phyloP scores from a whole-genome alignment of 495 filamentous ascomycete genomes.

The Parathielavia hyrcaniae region DNA sequence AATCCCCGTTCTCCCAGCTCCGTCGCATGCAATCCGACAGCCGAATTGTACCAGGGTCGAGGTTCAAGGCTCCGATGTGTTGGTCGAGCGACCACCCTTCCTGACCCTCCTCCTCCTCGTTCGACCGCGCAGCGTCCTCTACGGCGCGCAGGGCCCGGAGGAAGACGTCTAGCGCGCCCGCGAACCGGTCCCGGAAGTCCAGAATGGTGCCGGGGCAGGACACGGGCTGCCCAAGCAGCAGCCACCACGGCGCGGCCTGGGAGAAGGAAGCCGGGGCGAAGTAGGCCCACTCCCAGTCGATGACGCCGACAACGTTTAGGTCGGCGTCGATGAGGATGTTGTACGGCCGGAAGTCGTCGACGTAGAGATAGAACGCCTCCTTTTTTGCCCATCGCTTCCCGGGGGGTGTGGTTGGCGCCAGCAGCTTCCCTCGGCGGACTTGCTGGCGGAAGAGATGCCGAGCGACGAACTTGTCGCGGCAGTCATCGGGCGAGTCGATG shows the following conservation, averaged over 20 bases:
- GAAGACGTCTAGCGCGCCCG: slow-evolving; percentile 4
- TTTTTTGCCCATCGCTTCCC: not conserved
- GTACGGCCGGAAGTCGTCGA: slow-evolving; percentile 27
- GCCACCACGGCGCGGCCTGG: slow-evolving; percentile 3
- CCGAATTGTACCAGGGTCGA: not conserved
- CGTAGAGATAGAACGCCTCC: slow-evolving; percentile 24
- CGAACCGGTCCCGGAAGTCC: not conserved
- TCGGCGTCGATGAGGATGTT: slow-evolving; percentile 30
- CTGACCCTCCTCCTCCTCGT: not conserved
- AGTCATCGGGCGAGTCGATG: slow-evolving; percentile 32
- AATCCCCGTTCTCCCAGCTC: slow-evolving; percentile 32
- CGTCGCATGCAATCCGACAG: slow-evolving; percentile 26
- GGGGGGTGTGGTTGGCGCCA: too few species aligned
- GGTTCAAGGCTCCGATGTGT: not conserved
- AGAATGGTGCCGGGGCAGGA: not conserved
- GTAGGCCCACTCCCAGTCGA: slow-evolving; percentile 19
- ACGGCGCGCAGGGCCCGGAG: not conserved
- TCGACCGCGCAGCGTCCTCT: not conserved
- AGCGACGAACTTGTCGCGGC: slow-evolving; percentile 36
- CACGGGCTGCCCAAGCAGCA: slow-evolving; percentile 3
- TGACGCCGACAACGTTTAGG: slow-evolving; percentile 8
- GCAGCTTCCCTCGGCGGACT: slow-evolving; percentile 28
- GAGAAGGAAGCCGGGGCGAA: slow-evolving; percentile 10
- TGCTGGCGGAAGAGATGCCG: slow-evolving; percentile 31
- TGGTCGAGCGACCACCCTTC: slow-evolving; percentile 4